Evolutionary conservation across 257 asterid species (phyloP), one percentile per base, ranked within the genome.

Genomic region (Voacanga thouarsii): DNA sequence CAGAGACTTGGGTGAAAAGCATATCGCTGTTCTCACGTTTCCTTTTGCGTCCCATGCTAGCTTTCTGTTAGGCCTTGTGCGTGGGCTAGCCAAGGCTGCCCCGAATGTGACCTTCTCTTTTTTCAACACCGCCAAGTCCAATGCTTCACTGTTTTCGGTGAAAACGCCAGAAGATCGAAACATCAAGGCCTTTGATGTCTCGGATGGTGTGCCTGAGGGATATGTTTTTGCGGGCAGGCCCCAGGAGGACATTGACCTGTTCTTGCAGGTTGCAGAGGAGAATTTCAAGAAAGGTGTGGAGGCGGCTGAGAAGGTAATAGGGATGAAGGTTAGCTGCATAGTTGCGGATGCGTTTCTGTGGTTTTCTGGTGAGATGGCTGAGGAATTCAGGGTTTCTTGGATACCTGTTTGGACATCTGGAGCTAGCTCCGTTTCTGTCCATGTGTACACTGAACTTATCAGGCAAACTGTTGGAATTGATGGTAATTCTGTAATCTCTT

Each of bases 1-100:
- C 63, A 3, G 19, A 49, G 49, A 7, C 26, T 11, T 12, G 12
- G 9, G 4, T 47, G 41, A 77, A 21, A 74, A 43, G 9, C 95
- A 88, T 72, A 83, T 88, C 8, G 91, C 85, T 15, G 92, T 85
- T 43, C 75, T 90, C 8, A 83, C 95, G 7, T 90, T 90, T 78
- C 92, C 95, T 0, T 85, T 87, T 74, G 90, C 89, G 71, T 80
- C 91, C 30, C 95, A 90, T 68, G 82, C 91, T 43, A 83, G 90
- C 2, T 73, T 87, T 18, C 87, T 90, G 68, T 77, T 82, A 81
- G 85, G 85, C 71, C 90, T 90, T 59, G 68, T 88, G 3, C 79
- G 80, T 41, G 82, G 84, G 69, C 81, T 90, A 4, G 86, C 90
- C 53, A 65, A 73, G 28, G 74, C 89, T 11, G 75, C 83, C 14